These are phyloP conservation scores for Pelargonium nanum DNA, from an alignment of 345 rosid species.

Conservation along the genomic window DNA sequence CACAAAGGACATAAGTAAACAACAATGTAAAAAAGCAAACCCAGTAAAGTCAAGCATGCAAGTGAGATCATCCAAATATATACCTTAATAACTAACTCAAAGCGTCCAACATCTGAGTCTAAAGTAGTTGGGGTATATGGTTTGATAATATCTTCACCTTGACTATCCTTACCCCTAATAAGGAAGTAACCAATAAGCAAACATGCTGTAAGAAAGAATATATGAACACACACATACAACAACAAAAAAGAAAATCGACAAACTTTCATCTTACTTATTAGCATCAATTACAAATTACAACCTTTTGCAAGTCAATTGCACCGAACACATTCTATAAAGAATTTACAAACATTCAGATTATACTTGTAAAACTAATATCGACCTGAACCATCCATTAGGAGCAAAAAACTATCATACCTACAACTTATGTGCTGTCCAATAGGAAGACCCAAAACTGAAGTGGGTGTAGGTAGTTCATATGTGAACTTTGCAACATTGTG, in stretches of 20 bases:
- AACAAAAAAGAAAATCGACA: background rate
- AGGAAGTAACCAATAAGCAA: background rate
- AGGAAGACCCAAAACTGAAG: constrained; percentile 85
- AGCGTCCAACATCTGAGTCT: constrained; percentile 1
- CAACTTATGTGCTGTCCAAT: constrained; percentile 97
- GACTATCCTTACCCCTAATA: background rate
- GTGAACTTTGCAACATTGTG: constrained; percentile 92
- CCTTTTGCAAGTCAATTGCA: background rate
- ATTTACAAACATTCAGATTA: background rate
- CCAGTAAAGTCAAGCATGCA: background rate
- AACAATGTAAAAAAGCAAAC: background rate
- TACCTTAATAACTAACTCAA: background rate
- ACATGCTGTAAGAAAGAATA: background rate
- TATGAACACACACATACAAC: too few relatives aligned
- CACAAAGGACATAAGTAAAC: background rate
- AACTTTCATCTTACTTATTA: background rate
- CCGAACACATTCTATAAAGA: background rate
- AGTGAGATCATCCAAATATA: background rate
- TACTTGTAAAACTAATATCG: background rate
- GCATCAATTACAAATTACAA: too few relatives aligned
- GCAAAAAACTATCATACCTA: constrained; percentile 37
- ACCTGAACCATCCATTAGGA: background rate
- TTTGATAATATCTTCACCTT: background rate
- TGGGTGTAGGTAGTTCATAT: constrained; percentile 64
- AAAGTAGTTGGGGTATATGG: background rate